A percentile compares a stretch with the other conserved stretches of the same genome.
phyloP scores from a whole-genome alignment of 2,329 filamentous ascomycete genomes.

The Botryosphaeria dothidea region DNA sequence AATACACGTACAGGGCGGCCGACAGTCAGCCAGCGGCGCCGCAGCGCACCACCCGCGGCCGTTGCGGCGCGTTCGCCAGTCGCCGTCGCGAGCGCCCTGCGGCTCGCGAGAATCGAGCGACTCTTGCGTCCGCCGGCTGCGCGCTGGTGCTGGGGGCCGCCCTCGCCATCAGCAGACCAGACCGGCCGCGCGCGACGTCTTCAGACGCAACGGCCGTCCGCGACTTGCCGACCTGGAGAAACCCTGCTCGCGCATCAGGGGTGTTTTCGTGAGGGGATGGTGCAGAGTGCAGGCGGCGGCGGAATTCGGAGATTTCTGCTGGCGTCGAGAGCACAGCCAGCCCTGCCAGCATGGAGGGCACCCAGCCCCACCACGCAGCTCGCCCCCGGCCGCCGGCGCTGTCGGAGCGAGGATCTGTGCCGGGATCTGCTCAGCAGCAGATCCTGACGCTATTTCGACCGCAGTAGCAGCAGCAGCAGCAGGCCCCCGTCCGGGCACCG shows the following conservation, averaged over 20 bases:
- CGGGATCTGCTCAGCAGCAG: neutral
- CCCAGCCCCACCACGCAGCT: neutral
- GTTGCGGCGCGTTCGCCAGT: too few relatives aligned
- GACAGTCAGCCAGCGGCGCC: too few relatives aligned
- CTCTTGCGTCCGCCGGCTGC: too few relatives aligned
- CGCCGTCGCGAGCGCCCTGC: too few relatives aligned
- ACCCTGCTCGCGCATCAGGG: neutral
- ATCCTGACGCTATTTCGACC: constrained; percentile 3
- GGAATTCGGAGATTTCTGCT: neutral
- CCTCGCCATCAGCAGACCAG: too few relatives aligned
- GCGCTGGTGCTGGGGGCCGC: too few relatives aligned
- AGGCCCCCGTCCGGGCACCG: too few relatives aligned
- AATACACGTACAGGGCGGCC: neutral
- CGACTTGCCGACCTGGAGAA: neutral
- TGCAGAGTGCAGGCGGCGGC: neutral
- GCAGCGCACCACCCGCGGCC: too few relatives aligned
- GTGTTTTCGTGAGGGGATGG: neutral
- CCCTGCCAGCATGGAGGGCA: neutral
- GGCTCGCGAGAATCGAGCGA: too few relatives aligned
- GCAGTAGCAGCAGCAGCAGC: neutral
- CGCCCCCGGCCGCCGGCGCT: neutral
- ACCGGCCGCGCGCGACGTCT: too few relatives aligned
- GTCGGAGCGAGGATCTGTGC: neutral
- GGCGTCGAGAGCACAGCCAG: neutral
- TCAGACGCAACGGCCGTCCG: neutral